Evolutionary conservation across 1,284 basidiomycete genomes (phyloP), one percentile per base, ranked within the genome.

Genomic region (Earliella scabrosa): DNA sequence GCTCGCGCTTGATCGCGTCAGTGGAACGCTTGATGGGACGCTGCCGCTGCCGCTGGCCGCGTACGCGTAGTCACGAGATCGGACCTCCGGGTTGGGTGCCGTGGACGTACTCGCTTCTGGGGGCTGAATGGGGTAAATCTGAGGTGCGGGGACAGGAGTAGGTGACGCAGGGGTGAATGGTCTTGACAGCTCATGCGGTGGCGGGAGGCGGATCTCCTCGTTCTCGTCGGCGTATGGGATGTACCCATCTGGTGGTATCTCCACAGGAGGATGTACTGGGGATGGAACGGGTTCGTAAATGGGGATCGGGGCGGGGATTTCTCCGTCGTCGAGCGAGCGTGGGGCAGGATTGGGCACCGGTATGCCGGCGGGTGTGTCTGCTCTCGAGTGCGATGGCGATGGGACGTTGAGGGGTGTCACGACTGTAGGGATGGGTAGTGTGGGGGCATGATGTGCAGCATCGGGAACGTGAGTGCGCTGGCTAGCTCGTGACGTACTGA

Each of bases 211-310:
- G n/a, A 78, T 75, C 20, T 58, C 55, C 31, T 63, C 58, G 24
- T 65, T 59, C 2, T 48, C 45, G 46, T 73, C 66, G 5, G 71
- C 71, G 39, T 62, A 68, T 0, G 77, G 79, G n/a, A 80, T 78
- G 71, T 68, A 79, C 43, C 67, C 68, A 31, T 80, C 78, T 0
- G 72, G 71, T 0, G 68, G 72, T 18, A 67, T 51, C 13, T 61
- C 63, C 21, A 69, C 52, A 1, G 57, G 60, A n/a, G 62, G 65
- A 35, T 63, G 71, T 16, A 36, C 27, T 4, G 63, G 65, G 1
- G 71, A 68, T 1, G 66, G 65, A 0, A 60, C 56, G 7, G 60
- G 56, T 13, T 69, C 62, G 24, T 66, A 67, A 34, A 76, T 68
- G 1, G 73, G 73, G 38, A 75, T 71, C 2, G 77, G 77, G 3